phyloP scores from a whole-genome alignment of 148 eudicot species.

The Camellia lanceoleosa region DNA sequence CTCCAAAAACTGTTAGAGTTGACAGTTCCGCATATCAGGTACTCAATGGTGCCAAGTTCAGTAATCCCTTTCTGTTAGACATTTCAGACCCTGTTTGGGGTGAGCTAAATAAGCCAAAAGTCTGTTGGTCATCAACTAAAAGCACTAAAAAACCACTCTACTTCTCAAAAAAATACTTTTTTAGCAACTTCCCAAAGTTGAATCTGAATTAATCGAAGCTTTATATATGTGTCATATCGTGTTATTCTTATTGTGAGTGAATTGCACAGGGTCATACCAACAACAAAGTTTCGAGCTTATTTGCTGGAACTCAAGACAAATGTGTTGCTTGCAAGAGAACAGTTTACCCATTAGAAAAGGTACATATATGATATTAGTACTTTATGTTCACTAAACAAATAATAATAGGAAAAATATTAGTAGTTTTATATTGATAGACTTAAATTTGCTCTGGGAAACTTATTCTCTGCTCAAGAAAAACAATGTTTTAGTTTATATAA shows the following conservation, averaged over 20 bases:
- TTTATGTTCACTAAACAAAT: neutral
- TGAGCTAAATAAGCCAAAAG: too few species aligned
- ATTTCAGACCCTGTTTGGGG: neutral
- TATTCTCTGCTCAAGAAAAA: neutral
- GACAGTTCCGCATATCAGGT: slow-evolving; percentile 61
- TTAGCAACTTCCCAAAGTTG: too few species aligned
- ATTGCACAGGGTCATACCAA: slow-evolving; percentile 13
- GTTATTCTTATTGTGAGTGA: neutral
- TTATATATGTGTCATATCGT: neutral
- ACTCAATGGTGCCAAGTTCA: slow-evolving; percentile 4
- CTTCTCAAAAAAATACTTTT: too few species aligned
- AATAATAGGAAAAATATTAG: neutral
- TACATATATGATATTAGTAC: slow-evolving; percentile 26
- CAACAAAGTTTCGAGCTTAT: slow-evolving; percentile 64
- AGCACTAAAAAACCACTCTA: too few species aligned
- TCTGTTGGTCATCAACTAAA: too few species aligned
- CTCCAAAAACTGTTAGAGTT: slow-evolving; percentile 58
- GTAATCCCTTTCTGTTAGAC: neutral
- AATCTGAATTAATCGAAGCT: neutral
- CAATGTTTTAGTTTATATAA: neutral
- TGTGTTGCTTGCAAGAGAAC: slow-evolving; percentile 84
- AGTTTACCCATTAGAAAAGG: slow-evolving; percentile 65
- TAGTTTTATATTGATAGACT: neutral
- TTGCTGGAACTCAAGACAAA: slow-evolving; percentile 88
- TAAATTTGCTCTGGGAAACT: neutral